Base-by-base conservation (phyloP, 306 rosid species). In the Sicyos baderoa region DNA sequence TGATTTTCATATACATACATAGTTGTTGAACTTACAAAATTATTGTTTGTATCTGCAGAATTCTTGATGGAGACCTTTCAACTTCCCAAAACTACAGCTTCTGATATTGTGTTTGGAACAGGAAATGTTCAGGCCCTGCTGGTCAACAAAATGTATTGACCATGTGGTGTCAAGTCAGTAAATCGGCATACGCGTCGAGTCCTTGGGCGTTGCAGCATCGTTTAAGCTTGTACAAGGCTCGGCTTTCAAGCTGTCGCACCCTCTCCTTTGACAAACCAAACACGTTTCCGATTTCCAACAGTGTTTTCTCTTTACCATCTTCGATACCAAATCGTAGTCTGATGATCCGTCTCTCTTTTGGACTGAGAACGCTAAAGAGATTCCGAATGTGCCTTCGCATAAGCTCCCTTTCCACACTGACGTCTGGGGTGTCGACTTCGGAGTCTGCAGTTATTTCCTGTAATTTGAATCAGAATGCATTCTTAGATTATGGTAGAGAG, bases 401-500 rank as follows among this genome's bases (percentile, higher is more conserved):
- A 65, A 83, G 80, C 79, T 84, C 91, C 84, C 82, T 92, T 17
- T 79, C 74, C 29, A 87, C 91, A 54, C 76, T 68, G 72, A 81
- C 75, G 42, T 83, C 83, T 49, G 96, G 96, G 72, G 63, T 76
- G 83, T 89, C 96, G 40, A 81, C 56, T 42, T 84, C 66, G 12
- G 85, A 29, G 75, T 89, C 95, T 45, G 98, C 93, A 61, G 93
- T 93, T 68, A 89, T 60, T 82, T 93, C 98, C 98, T 93, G 90
- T 81, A 76, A 65, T 70, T 25, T 22, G 6, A 27, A 27, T 25
- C 61, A 69, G 35, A 22, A 25, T 22, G 70, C 71, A 65, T 65
- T 45, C 55, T 48, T 32, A 67, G 55, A 22, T 67, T 25, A 47
- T 47, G 71, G 71, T 65, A 63, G 15, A 29, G 4, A 29, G 35